Conservation (phyloP, 1,139 yeast genomes). For the Yamadazyma conglobata region DNA sequence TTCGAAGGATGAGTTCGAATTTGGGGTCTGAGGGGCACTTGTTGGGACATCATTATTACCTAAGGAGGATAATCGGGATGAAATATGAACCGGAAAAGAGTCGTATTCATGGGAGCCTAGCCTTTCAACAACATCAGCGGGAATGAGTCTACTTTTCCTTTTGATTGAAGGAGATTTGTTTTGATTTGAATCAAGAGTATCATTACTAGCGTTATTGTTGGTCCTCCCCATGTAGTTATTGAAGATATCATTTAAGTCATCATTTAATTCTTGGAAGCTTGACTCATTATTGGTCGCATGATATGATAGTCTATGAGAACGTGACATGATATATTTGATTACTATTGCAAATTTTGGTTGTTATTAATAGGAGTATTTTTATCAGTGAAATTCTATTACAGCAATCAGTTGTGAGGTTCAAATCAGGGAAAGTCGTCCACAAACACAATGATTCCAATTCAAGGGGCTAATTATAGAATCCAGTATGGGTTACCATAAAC, state of each 20-base stretch:
- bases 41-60: slow-evolving; percentile 16
- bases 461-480: too few relatives aligned
- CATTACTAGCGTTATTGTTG: slow-evolving; percentile 20
- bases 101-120: slow-evolving; percentile 1
- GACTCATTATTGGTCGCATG: slow-evolving; percentile 7
- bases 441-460: too few relatives aligned
- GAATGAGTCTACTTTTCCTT: slow-evolving; percentile 8
- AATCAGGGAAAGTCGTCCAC: too few relatives aligned
- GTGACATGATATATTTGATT: neutral
- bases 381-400: too few relatives aligned
- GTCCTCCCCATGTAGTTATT: slow-evolving; percentile 21
- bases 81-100: slow-evolving; percentile 23
- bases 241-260: slow-evolving; percentile 36
- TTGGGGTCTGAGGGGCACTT: slow-evolving; percentile 32
- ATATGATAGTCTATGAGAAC: slow-evolving; percentile 9
- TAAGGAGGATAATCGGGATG: slow-evolving; percentile 30
- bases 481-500: too few relatives aligned
- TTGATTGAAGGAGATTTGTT: slow-evolving; percentile 8
- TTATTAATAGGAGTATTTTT: too few relatives aligned
- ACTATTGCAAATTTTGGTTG: too few relatives aligned
- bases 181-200: slow-evolving; percentile 29
- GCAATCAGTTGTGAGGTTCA: too few relatives aligned
- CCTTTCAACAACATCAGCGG: slow-evolving; percentile 8
- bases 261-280: slow-evolving; percentile 24
- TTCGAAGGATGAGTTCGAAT: slow-evolving; percentile 27